phyloP scores from a whole-genome alignment of 495 filamentous ascomycete genomes.

The Daldinia vernicosa region DNA sequence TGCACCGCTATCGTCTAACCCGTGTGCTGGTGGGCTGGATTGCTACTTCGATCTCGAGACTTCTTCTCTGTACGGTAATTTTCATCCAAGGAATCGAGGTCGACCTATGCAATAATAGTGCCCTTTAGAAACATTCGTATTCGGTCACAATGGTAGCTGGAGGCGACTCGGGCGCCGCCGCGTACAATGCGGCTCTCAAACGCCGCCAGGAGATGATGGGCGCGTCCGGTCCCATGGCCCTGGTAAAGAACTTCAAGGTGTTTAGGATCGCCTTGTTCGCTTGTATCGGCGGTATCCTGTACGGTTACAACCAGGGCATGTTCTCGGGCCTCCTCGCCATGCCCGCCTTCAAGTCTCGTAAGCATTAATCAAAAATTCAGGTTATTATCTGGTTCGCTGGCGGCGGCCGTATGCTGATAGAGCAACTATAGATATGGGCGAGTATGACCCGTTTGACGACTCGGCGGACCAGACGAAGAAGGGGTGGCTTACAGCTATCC shows the following conservation, averaged over 20 bases:
- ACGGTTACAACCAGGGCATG: constrained; percentile 82
- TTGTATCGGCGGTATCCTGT: constrained; percentile 75
- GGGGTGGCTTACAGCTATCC: constrained; percentile 82
- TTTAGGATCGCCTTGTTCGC: constrained; percentile 80
- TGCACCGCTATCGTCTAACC: constrained; percentile 8
- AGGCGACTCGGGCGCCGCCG: constrained; percentile 48
- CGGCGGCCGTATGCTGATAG: constrained; percentile 39
- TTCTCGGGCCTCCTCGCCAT: constrained; percentile 77
- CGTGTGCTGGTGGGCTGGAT: neutral
- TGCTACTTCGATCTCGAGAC: constrained; percentile 6
- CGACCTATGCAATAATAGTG: neutral
- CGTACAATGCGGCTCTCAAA: constrained; percentile 70
- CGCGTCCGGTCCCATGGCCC: constrained; percentile 67
- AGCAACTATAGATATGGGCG: constrained; percentile 66
- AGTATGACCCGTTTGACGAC: constrained; percentile 59
- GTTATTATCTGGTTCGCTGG: constrained; percentile 12
- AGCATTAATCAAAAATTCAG: constrained; percentile 22
- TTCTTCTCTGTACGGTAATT: neutral
- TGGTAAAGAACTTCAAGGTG: constrained; percentile 74
- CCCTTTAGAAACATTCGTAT: neutral
- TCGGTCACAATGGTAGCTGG: constrained; percentile 48
- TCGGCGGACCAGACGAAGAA: constrained; percentile 69
- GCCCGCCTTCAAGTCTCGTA: constrained; percentile 62
- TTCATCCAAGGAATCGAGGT: neutral
- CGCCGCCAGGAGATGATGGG: constrained; percentile 72